A percentile compares a stretch with the other conserved stretches of the same genome.
These are phyloP conservation scores for Syncephalastrum monosporum DNA, from an alignment of 371 early-diverging fungal genomes.

Conservation along the genomic window DNA sequence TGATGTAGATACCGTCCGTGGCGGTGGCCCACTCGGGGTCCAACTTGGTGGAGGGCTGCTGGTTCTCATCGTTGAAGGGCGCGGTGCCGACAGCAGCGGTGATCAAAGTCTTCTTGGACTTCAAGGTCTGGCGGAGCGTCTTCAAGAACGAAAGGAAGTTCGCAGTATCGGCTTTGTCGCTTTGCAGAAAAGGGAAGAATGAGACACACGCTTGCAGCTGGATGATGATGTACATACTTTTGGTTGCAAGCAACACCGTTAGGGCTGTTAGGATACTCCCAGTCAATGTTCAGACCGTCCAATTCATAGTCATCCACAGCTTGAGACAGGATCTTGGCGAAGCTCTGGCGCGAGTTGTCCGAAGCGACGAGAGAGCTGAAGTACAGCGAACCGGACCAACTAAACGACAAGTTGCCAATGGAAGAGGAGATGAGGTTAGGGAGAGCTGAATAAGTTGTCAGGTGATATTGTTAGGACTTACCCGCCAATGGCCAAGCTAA, in stretches of 20 bases:
- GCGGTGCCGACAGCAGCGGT: slow-evolving; percentile 22
- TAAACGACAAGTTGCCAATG: slow-evolving; percentile 3
- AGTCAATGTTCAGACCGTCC: slow-evolving; percentile 62
- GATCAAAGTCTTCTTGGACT: slow-evolving; percentile 22
- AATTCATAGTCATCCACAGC: slow-evolving; percentile 44
- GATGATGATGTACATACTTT: slow-evolving; percentile 15
- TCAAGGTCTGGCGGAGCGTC: slow-evolving; percentile 17
- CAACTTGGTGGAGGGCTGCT: slow-evolving; percentile 18
- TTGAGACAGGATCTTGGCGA: slow-evolving; percentile 27
- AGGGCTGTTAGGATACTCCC: slow-evolving; percentile 48
- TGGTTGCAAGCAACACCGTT: slow-evolving; percentile 39
- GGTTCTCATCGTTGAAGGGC: slow-evolving; percentile 23
- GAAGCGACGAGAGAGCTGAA: slow-evolving; percentile 30
- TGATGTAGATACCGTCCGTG: slow-evolving; percentile 23
- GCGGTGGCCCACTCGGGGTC: slow-evolving; percentile 14
- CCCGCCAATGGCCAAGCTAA: slow-evolving; percentile 47
- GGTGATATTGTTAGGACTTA: slow-evolving; percentile 10
- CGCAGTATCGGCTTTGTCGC: slow-evolving; percentile 49
- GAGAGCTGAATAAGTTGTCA: neutral
- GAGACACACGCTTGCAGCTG: neutral
- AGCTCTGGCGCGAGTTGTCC: slow-evolving; percentile 9
- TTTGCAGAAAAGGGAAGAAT: slow-evolving; percentile 5
- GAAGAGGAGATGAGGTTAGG: neutral
- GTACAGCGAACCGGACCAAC: slow-evolving; percentile 44
- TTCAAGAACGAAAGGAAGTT: slow-evolving; percentile 39